A percentile compares a stretch with the other conserved stretches of the same genome.
Conservation (phyloP, 228 moss, liverwort and hornwort species). For the Sphagnum magellanicum region DNA sequence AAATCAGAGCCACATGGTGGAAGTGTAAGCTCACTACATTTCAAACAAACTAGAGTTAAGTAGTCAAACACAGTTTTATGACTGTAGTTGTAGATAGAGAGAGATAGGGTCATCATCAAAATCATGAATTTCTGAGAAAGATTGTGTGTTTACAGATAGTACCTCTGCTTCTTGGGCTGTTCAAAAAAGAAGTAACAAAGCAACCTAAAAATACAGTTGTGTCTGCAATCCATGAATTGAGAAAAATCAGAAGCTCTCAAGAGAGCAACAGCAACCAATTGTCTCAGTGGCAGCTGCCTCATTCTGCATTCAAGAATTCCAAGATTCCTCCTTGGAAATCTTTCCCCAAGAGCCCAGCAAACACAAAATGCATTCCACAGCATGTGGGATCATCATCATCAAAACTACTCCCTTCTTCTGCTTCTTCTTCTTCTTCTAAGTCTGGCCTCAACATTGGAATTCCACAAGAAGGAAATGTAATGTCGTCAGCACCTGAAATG, state of each 20-base stretch:
- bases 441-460: no score
- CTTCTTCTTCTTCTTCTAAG: no score
- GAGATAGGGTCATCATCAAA: no score
- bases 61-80: no score
- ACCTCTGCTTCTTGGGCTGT: slow-evolving; percentile 10
- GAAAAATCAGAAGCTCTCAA: slow-evolving; percentile 4
- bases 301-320: neutral
- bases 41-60: no score
- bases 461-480: no score
- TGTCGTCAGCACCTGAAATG: no score
- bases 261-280: neutral
- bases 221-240: slow-evolving; percentile 4
- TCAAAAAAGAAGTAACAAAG: slow-evolving; percentile 9
- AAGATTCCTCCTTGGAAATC: neutral
- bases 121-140: no score
- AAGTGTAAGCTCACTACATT: slow-evolving; percentile 16
- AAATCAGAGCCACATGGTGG: slow-evolving; percentile 15
- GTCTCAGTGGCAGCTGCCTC: no score
- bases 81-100: no score
- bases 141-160: slow-evolving; percentile 1
- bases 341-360: no score
- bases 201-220: neutral
- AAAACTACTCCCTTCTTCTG: no score
- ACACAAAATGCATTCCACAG: neutral
- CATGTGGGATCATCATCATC: neutral